Evolutionary conservation across 441 rosid genomes (phyloP), one percentile per base, ranked within the genome.

Genomic region (Eruca vesicaria): DNA sequence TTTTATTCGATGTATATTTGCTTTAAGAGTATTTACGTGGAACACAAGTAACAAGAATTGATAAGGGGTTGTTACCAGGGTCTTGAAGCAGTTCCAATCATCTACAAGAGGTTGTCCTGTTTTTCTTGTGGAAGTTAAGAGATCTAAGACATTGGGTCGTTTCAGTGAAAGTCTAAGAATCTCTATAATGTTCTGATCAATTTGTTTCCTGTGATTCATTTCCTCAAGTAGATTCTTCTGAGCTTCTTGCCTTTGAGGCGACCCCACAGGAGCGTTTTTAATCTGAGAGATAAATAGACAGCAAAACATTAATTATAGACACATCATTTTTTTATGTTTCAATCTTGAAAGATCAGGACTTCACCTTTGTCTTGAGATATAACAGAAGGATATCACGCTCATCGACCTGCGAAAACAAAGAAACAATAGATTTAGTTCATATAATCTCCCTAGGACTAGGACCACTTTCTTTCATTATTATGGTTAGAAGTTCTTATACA

Each of bases 211-310:
- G 3, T 63, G 81, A 12, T 74, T 61, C 63, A 82, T 71, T 31
- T 72, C 80, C 2, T 76, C 77, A 9, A 60, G 12, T 28, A 88
- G 7, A 26, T 82, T 82, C 74, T 72, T 79, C 72, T 78, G 62
- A 26, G 90, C 90, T 64, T 87, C 84, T 3, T 36, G 68, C n/a
- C n/a, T n/a, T n/a, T n/a, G n/a, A 5, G 36, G 23, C 33, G 90
- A 84, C 18, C 76, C 86, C 29, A 75, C 59, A 2, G 80, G 74
- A 33, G 85, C 81, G 33, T 75, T 82, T 29, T 69, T 61, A 62
- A 83, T 79, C 91, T 89, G 81, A 63, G 31, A 32, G 14, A 60
- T 14, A 21, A 57, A n/a, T n/a, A n/a, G n/a, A 63, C 3, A 10
- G 43, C 38, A 19, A 57, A 68, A 29, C 10, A 28, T 60, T 7